Evolutionary conservation across 805 yeast species (phyloP).

Genomic region (Phaffomyces opuntiae): DNA sequence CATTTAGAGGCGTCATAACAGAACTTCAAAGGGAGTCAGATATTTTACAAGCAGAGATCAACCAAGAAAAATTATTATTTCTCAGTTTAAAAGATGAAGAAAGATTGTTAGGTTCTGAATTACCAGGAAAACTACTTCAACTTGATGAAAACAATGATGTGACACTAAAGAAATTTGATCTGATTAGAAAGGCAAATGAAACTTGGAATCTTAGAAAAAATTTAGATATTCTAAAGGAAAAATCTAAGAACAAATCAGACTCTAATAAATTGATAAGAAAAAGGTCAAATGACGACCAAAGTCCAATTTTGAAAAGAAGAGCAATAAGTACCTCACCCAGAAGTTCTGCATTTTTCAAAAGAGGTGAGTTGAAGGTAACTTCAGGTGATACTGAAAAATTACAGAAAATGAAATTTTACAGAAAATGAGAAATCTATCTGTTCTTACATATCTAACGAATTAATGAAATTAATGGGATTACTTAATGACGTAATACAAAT

Average conservation of each 20-base stretch:
- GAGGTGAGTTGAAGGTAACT: conserved; percentile 13
- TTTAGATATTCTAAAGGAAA: neutral
- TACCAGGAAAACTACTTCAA: neutral
- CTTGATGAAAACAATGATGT: neutral
- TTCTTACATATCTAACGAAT: too few relatives aligned
- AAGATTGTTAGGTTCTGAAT: conserved; percentile 2
- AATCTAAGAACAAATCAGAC: conserved; percentile 1
- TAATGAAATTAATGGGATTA: too few relatives aligned
- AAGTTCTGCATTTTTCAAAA: conserved; percentile 12
- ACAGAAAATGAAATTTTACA: too few relatives aligned
- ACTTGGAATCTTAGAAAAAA: conserved; percentile 22
- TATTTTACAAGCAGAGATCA: conserved; percentile 21
- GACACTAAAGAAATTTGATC: conserved; percentile 17
- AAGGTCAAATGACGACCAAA: conserved; percentile 11
- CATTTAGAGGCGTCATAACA: conserved; percentile 18
- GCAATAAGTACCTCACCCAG: conserved; percentile 24
- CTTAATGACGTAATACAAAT: too few relatives aligned
- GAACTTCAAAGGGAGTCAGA: conserved; percentile 21
- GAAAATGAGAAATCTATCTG: too few relatives aligned
- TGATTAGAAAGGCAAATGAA: conserved; percentile 23
- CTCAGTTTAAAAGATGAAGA: conserved; percentile 20
- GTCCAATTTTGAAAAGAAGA: conserved; percentile 16
- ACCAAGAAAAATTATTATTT: conserved; percentile 22
- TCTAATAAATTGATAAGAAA: conserved; percentile 12
- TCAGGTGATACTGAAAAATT: neutral